A percentile compares a stretch with the other conserved stretches of the same genome.
These are phyloP conservation scores for Vanilla planifolia DNA, from an alignment of 106 monocot genomes.

Conservation along the genomic window DNA sequence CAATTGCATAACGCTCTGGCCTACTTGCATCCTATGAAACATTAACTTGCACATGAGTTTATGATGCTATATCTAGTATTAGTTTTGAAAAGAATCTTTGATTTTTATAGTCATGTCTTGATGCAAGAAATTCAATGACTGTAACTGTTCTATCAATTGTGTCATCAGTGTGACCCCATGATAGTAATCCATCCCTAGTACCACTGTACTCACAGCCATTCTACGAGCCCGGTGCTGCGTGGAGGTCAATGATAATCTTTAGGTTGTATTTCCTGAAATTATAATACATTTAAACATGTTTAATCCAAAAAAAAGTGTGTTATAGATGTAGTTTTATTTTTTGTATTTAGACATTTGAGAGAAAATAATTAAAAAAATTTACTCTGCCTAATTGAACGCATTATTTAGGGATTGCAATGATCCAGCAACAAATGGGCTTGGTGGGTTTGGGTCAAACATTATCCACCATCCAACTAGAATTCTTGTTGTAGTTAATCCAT, in stretches of 20 bases:
- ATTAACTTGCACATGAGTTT: too few relatives aligned
- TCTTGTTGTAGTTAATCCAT: not conserved
- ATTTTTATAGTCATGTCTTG: constrained; percentile 39
- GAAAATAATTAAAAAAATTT: not conserved
- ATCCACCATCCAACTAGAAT: too few relatives aligned
- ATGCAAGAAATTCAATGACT: constrained; percentile 63
- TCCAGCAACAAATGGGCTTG: constrained; percentile 21
- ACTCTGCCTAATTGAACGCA: constrained; percentile 35
- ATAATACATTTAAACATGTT: too few relatives aligned
- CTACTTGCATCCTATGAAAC: constrained; percentile 13
- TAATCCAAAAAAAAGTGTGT: not conserved
- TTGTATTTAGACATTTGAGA: not conserved
- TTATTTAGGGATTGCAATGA: constrained; percentile 29
- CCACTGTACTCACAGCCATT: constrained; percentile 55
- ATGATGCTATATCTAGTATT: too few relatives aligned
- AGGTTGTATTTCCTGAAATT: constrained; percentile 27
- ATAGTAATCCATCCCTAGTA: constrained; percentile 55
- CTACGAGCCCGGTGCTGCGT: constrained; percentile 45
- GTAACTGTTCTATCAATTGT: constrained; percentile 43
- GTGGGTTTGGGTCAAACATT: constrained; percentile 18
- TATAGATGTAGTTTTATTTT: not conserved
- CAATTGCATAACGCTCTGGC: constrained; percentile 23
- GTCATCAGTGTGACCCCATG: constrained; percentile 45
- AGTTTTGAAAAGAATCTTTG: too few relatives aligned
- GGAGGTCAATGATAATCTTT: constrained; percentile 43